Conservation (phyloP, 1,284 basidiomycete genomes). For the Fomes fomentarius region DNA sequence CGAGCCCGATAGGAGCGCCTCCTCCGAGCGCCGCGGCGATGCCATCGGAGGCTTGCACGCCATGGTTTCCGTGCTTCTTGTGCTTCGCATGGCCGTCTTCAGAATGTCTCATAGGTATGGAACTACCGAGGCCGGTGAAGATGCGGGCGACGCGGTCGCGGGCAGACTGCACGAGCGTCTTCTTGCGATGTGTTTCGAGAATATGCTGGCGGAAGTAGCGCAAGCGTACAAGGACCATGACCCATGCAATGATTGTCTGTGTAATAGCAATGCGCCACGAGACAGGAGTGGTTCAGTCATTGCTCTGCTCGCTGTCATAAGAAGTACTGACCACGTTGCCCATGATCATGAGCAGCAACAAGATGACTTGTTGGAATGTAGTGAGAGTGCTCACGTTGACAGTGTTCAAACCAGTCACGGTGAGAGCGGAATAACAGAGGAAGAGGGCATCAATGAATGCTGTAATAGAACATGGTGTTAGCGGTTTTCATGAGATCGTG, state of each 20-base stretch:
- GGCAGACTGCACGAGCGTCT: slow-evolving; percentile 19
- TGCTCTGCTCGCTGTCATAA: too few relatives aligned
- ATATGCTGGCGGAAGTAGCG: slow-evolving; percentile 49
- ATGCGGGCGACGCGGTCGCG: slow-evolving; percentile 13
- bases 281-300: too few relatives aligned
- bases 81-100: slow-evolving; percentile 14
- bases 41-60: slow-evolving; percentile 25
- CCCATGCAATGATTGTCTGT: slow-evolving; percentile 51
- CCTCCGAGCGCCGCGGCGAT: slow-evolving; percentile 31
- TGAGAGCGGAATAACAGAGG: slow-evolving; percentile 68
- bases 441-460: slow-evolving; percentile 63
- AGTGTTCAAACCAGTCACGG: slow-evolving; percentile 58
- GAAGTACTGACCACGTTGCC: slow-evolving; percentile 43
- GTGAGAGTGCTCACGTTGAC: slow-evolving; percentile 57
- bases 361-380: slow-evolving; percentile 59
- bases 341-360: slow-evolving; percentile 54
- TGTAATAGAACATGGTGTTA: not conserved
- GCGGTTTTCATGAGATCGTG: not conserved
- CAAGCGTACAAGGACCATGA: slow-evolving; percentile 57
- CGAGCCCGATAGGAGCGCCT: slow-evolving; percentile 27
- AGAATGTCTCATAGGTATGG: slow-evolving; percentile 1
- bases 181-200: slow-evolving; percentile 20
- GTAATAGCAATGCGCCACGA: too few relatives aligned
- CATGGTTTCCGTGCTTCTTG: slow-evolving; percentile 9
- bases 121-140: not conserved